phyloP scores from a whole-genome alignment of 208 protist genomes.

The Acanthamoeba royreba region DNA sequence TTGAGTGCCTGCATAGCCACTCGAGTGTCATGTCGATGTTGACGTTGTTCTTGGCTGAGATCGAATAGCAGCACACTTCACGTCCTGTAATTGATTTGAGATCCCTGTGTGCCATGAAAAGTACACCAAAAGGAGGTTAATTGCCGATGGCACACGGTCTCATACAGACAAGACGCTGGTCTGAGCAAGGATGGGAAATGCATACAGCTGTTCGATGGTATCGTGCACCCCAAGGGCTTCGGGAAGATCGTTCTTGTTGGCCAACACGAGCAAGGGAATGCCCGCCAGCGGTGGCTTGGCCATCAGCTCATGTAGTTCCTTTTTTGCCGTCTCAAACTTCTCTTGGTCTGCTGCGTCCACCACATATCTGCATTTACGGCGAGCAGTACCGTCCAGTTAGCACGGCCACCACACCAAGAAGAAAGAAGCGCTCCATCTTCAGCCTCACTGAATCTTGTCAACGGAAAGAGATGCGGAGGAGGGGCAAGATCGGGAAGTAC shows the following conservation, averaged over 20 bases:
- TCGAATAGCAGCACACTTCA: constrained; percentile 87
- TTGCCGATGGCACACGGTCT: not conserved
- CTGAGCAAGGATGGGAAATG: not conserved
- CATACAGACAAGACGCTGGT: constrained; percentile 22
- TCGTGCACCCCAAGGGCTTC: constrained; percentile 73
- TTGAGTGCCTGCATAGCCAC: constrained; percentile 88
- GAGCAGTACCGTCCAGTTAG: not conserved
- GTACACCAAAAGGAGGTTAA: not conserved
- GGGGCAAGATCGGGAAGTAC: not conserved
- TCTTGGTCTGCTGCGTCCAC: constrained; percentile 85
- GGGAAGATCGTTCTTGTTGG: constrained; percentile 90
- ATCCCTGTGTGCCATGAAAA: not conserved
- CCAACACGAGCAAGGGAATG: constrained; percentile 89
- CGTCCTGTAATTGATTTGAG: constrained; percentile 75
- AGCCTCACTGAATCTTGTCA: not conserved
- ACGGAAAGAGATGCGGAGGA: not conserved
- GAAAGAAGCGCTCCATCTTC: not conserved
- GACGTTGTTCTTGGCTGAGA: constrained; percentile 86
- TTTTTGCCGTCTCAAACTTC: constrained; percentile 75
- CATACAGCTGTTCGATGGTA: constrained; percentile 79
- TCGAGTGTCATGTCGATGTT: constrained; percentile 89
- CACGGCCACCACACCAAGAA: not conserved
- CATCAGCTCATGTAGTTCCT: constrained; percentile 83
- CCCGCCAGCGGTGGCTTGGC: constrained; percentile 79
- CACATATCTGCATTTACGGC: constrained; percentile 72